Base-by-base conservation (phyloP, 495 filamentous ascomycete species). In the Hypoxylon crocopeplum region DNA sequence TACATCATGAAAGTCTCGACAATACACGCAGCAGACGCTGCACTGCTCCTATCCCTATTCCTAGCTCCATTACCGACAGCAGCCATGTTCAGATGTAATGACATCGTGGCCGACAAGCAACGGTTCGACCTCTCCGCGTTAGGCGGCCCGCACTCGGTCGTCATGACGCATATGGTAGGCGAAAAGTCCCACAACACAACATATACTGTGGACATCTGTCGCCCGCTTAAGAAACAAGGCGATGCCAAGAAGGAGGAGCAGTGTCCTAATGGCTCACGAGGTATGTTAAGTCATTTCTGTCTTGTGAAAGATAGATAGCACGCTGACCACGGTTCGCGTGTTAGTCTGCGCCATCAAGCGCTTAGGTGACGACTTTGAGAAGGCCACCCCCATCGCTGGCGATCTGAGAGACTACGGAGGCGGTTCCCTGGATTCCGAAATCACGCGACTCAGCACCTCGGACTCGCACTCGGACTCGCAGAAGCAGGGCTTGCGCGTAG, bases 171-270 rank as follows among this genome's bases (percentile, higher is more conserved):
- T 37, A 75, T 82, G 19, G 71, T 73, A 1, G 66, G 68, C 32
- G 83, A 79, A 0, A 75, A 53, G 7, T 56, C 70, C 8, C 64
- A 67, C 25, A 96, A 96, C 66, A 91, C 86, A 5, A 97, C 90
- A 7, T 97, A 93, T 74, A 90, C 89, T n/a, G 70, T 98, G 29
- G 90, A 97, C 62, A 81, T 97, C 41, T 98, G 94, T 72, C 74
- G 75, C 29, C 77, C 80, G 13, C 74, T 98, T 36, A 76, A 77
- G 51, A 76, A 80, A 47, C 79, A 76, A 25, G 79, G 79, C 33
- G 77, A 77, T 4, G 69, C 72, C 0, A 48, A 61, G 0, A 74
- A 77, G 33, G 70, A 76, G 37, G 73, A 89, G 32, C 65, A 84
- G 69, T 86, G 92, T 72, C 73, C 82, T n/a, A 66, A 75, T 61